Base-by-base conservation (phyloP, 1,139 yeast species). In the Yamadazyma triangularis region DNA sequence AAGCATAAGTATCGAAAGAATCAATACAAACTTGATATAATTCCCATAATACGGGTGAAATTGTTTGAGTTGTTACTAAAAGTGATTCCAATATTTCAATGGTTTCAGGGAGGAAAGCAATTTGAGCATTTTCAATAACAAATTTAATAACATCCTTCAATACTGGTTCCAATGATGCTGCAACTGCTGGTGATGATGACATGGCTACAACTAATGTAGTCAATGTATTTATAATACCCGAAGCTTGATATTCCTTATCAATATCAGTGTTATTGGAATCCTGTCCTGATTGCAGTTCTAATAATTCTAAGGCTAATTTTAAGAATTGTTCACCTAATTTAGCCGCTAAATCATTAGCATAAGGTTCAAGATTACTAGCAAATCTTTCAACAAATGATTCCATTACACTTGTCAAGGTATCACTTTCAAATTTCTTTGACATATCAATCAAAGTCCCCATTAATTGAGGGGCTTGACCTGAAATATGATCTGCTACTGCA, bases 351-450 rank as follows among this genome's bases (percentile, higher is more conserved):
- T 75, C 75, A 12, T 59, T 51, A 13, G 78, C 77, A 48, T 70
- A 75, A 5, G 81, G 81, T 44, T 72, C 78, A 38, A 75, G 60
- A 45, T 72, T 70, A 23, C 57, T 52, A 3, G 79, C 68, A 44
- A 73, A 75, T 40, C 63, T 69, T 33, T 71, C 71, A 7, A 74
- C 80, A 45, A 74, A 70, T 11, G 68, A 64, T 37, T 75, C 80
- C 77, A 76, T 74, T 3, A 73, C 73, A 22, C 67, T 64, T 27
- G 75, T 69, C 38, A 74, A 60, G 25, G 73, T 62, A 43, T 75
- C 81, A 39, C 74, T 62, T 47, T 74, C 79, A 35, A 69, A 63
- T 15, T 56, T 54, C 44, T 69, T 70, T 22, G 76, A 68, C 59
- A 74, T 57, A 31, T 70, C 73, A 36, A 75, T 58, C 32, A 75